A percentile compares a stretch with the other conserved stretches of the same genome.
Evolutionary conservation across 2,329 filamentous ascomycete genomes (phyloP).

Genomic region (Ceratocystis variospora): DNA sequence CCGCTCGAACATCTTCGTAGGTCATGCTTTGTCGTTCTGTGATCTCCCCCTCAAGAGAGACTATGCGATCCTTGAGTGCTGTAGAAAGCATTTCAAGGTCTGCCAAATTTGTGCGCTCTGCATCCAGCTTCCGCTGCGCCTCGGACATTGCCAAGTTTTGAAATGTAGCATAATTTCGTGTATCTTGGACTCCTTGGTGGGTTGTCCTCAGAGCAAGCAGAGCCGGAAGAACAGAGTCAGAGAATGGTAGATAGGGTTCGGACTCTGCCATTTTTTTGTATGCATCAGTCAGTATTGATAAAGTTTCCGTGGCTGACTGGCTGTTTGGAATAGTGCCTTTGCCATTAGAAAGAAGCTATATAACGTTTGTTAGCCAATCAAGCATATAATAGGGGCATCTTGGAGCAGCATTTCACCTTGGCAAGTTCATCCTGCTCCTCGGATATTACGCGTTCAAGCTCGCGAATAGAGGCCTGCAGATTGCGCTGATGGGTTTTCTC

Average conservation of each 20-base stretch:
- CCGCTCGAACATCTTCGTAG: conserved; percentile 46
- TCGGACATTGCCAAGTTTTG: conserved; percentile 32
- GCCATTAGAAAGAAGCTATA: conserved; percentile 21
- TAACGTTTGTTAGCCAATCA: conserved; percentile 8
- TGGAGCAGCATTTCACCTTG: conserved; percentile 27
- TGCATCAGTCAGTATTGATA: conserved; percentile 45
- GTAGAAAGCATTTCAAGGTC: conserved; percentile 44
- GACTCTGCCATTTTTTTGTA: conserved; percentile 49
- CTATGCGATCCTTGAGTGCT: conserved; percentile 44
- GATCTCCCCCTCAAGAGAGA: conserved; percentile 43
- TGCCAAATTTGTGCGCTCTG: conserved; percentile 36
- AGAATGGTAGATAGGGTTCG: conserved; percentile 51
- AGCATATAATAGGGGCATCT: neutral
- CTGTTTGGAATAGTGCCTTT: conserved; percentile 12
- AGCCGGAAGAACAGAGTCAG: conserved; percentile 55
- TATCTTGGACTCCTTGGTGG: conserved; percentile 49
- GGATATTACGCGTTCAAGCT: conserved; percentile 46
- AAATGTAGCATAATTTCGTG: conserved; percentile 42
- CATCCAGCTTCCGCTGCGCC: conserved; percentile 35
- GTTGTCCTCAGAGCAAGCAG: conserved; percentile 58
- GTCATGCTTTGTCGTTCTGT: conserved; percentile 44
- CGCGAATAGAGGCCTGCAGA: conserved; percentile 52
- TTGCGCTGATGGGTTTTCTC: conserved; percentile 35
- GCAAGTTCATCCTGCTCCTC: conserved; percentile 40
- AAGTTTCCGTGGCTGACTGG: conserved; percentile 21